Evolutionary conservation across 805 yeast species (phyloP).

Genomic region (Teunomyces panamensis): DNA sequence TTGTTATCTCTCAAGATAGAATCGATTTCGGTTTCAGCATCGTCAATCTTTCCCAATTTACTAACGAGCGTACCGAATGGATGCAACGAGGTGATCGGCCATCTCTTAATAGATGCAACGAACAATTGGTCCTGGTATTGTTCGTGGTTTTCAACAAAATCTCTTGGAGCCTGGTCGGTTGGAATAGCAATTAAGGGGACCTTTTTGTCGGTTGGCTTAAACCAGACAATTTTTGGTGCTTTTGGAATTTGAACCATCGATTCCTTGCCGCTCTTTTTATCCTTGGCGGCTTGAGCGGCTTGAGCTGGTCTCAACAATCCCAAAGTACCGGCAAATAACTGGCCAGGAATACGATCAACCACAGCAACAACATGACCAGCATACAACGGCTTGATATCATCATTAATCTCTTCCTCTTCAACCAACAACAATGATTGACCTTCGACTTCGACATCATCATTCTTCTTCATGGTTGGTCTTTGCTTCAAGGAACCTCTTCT

Average conservation of each 20-base stretch:
- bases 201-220: slow-evolving; percentile 96
- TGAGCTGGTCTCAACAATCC: slow-evolving; percentile 95
- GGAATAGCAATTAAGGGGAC: slow-evolving; percentile 98
- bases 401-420: slow-evolving; percentile 94
- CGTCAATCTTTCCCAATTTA: slow-evolving; percentile 78
- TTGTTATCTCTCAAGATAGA: slow-evolving; percentile 87
- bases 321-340: slow-evolving; percentile 88
- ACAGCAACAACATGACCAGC: slow-evolving; percentile 99
- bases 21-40: slow-evolving; percentile 74
- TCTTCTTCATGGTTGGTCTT: slow-evolving; percentile 95
- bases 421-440: slow-evolving; percentile 89
- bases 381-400: slow-evolving; percentile 87
- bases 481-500: slow-evolving; percentile 91
- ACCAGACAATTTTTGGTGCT: slow-evolving; percentile 96
- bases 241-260: slow-evolving; percentile 43
- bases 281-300: slow-evolving; percentile 79
- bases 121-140: slow-evolving; percentile 76
- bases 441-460: slow-evolving; percentile 97
- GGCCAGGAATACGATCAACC: slow-evolving; percentile 96
- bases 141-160: slow-evolving; percentile 90
- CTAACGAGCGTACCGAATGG: slow-evolving; percentile 94
- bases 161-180: slow-evolving; percentile 95
- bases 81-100: slow-evolving; percentile 98
- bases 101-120: slow-evolving; percentile 93
- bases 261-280: slow-evolving; percentile 45